phyloP scores from a whole-genome alignment of 2,329 filamentous ascomycete genomes.

The Alternaria consortialis region DNA sequence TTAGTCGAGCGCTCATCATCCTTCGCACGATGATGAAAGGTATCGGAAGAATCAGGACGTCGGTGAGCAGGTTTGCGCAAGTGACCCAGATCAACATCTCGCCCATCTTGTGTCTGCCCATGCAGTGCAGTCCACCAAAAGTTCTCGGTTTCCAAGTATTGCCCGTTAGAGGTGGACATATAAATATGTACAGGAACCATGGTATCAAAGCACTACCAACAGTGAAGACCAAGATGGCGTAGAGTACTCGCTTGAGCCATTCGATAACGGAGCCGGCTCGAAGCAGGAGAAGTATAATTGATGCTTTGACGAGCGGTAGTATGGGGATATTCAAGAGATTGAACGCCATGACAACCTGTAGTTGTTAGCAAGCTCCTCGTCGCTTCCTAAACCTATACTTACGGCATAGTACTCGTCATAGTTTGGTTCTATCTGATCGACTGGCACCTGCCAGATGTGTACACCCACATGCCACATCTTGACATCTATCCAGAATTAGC shows the following conservation, averaged over 20 bases:
- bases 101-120: slow-evolving; percentile 49
- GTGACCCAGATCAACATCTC: slow-evolving; percentile 53
- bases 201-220: slow-evolving; percentile 48
- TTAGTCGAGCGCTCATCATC: slow-evolving; percentile 52
- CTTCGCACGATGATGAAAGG: slow-evolving; percentile 53
- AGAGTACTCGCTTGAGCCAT: slow-evolving; percentile 50
- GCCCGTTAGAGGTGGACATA: slow-evolving; percentile 50
- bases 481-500: slow-evolving; percentile 37
- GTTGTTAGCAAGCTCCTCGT: not conserved
- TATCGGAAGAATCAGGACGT: slow-evolving; percentile 53
- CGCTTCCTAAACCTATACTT: slow-evolving; percentile 10
- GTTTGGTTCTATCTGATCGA: slow-evolving; percentile 46
- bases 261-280: slow-evolving; percentile 51
- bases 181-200: slow-evolving; percentile 52
- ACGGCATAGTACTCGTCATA: slow-evolving; percentile 50
- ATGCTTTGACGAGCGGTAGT: slow-evolving; percentile 53
- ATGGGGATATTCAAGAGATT: slow-evolving; percentile 54
- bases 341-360: slow-evolving; percentile 48
- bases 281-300: slow-evolving; percentile 52
- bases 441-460: slow-evolving; percentile 49
- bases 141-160: slow-evolving; percentile 52
- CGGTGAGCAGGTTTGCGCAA: slow-evolving; percentile 54
- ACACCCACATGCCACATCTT: slow-evolving; percentile 52
- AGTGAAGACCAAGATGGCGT: slow-evolving; percentile 50
- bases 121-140: slow-evolving; percentile 51